phyloP scores from a whole-genome alignment of 2,329 filamentous ascomycete genomes.

The Didymella glomerata region DNA sequence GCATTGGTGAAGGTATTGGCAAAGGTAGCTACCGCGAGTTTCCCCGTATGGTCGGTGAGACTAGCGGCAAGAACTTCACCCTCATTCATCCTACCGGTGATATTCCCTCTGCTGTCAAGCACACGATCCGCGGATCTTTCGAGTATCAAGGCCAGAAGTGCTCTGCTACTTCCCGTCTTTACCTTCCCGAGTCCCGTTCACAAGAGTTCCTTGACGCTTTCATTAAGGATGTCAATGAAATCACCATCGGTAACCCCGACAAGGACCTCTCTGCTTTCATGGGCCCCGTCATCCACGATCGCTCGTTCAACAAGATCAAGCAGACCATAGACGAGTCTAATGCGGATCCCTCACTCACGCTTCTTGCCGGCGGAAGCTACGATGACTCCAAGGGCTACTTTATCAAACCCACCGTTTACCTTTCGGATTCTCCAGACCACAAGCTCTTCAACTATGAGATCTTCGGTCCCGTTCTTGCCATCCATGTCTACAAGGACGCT shows the following conservation, averaged over 20 bases:
- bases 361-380: conserved; percentile 77
- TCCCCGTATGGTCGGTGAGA: conserved; percentile 87
- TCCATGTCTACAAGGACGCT: conserved; percentile 80
- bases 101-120: conserved; percentile 76
- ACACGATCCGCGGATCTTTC: conserved; percentile 84
- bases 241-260: conserved; percentile 72
- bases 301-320: conserved; percentile 79
- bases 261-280: conserved; percentile 78
- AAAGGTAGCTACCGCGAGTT: conserved; percentile 83
- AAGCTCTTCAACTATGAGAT: conserved; percentile 78
- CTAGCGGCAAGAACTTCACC: conserved; percentile 92
- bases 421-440: conserved; percentile 74
- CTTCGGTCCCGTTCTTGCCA: conserved; percentile 77
- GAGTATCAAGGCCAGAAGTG: conserved; percentile 93
- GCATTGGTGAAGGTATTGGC: conserved; percentile 81
- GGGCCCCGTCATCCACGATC: conserved; percentile 82
- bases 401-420: conserved; percentile 82
- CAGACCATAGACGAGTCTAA: conserved; percentile 79
- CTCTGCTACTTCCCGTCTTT: conserved; percentile 80
- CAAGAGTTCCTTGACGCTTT: conserved; percentile 72
- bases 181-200: conserved; percentile 77
- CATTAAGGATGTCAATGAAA: conserved; percentile 69
- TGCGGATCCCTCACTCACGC: conserved; percentile 72
- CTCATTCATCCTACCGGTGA: conserved; percentile 79
- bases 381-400: conserved; percentile 81